phyloP scores from a whole-genome alignment of 2,329 filamentous ascomycete species.

The Aspergillus amoenus region DNA sequence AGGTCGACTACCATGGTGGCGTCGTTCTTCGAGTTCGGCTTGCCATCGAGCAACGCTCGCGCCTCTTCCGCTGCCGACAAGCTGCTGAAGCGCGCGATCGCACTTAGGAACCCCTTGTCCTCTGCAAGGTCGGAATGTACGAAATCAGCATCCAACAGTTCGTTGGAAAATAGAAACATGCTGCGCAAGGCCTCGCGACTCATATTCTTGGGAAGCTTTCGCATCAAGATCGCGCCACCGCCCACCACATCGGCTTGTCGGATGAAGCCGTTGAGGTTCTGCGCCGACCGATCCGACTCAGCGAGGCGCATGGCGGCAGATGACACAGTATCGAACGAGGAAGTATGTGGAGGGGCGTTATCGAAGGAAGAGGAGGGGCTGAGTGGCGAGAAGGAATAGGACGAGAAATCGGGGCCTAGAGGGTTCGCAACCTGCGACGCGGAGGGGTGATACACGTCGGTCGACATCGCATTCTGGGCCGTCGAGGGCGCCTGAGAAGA shows the following conservation, averaged over 20 bases:
- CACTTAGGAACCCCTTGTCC: conserved; percentile 57
- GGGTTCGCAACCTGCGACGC: conserved; percentile 37
- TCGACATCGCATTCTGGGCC: conserved; percentile 45
- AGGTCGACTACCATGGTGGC: conserved; percentile 59
- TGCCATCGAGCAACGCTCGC: conserved; percentile 59
- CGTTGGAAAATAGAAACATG: conserved; percentile 66
- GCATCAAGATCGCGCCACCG: conserved; percentile 53
- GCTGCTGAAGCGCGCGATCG: conserved; percentile 59
- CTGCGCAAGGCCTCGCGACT: conserved; percentile 59
- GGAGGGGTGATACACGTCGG: conserved; percentile 42
- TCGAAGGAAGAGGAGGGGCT: conserved; percentile 39
- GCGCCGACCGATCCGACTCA: conserved; percentile 36
- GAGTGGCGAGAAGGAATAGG: conserved; percentile 40
- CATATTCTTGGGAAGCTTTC: conserved; percentile 59
- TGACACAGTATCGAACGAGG: conserved; percentile 34
- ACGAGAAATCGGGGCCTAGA: conserved; percentile 35
- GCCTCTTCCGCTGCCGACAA: conserved; percentile 60
- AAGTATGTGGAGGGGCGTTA: conserved; percentile 18
- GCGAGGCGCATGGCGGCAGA: conserved; percentile 34
- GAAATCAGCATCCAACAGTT: conserved; percentile 60
- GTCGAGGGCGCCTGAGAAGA: conserved; percentile 36
- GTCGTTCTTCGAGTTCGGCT: conserved; percentile 61
- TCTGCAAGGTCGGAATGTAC: conserved; percentile 55
- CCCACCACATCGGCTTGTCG: conserved; percentile 29
- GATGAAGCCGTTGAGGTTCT: conserved; percentile 36